A percentile compares a stretch with the other conserved stretches of the same genome.
Evolutionary conservation across 768 basidiomycete genomes (phyloP).

Genomic region (Paxillus ammoniavirescens): DNA sequence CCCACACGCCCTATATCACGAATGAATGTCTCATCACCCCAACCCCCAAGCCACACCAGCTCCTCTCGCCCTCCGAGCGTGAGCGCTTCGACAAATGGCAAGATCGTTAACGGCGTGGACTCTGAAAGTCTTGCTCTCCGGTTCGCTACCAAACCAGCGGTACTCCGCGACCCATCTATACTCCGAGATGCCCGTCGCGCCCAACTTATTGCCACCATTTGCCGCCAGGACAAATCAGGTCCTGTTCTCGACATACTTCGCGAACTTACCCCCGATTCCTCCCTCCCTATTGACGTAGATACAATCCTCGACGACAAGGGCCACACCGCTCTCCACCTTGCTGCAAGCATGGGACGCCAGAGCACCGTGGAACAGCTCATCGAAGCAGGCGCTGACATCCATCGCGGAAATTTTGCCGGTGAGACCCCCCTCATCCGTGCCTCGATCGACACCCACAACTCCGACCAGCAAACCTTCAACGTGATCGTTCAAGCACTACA

Average conservation of each 20-base stretch:
- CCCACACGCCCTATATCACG: constrained; percentile 33
- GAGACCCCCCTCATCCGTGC: constrained; percentile 95
- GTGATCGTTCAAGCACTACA: constrained; percentile 62
- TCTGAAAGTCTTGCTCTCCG: constrained; percentile 49
- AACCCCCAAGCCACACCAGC: constrained; percentile 40
- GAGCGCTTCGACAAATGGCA: constrained; percentile 42
- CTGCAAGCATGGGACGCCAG: constrained; percentile 79
- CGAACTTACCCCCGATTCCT: constrained; percentile 50
- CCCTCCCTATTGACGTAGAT: constrained; percentile 58
- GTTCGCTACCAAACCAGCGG: constrained; percentile 64
- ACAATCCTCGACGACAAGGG: constrained; percentile 91
- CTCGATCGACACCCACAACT: constrained; percentile 84
- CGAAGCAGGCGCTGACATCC: constrained; percentile 76
- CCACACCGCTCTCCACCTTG: constrained; percentile 92
- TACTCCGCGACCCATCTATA: constrained; percentile 54
- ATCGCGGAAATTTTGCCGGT: constrained; percentile 89
- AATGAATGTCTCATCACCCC: constrained; percentile 32
- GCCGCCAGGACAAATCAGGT: constrained; percentile 64
- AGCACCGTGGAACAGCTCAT: constrained; percentile 70
- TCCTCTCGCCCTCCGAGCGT: constrained; percentile 47
- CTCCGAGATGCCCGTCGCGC: constrained; percentile 53
- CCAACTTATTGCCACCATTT: constrained; percentile 64
- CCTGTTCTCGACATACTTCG: constrained; percentile 64
- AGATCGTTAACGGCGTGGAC: constrained; percentile 40
- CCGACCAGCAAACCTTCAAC: constrained; percentile 74